Percentiles rank a stretch among this genome's conserved stretches.
phyloP scores from a whole-genome alignment of 23 red algal genomes.

The Gracilaria domingensis region DNA sequence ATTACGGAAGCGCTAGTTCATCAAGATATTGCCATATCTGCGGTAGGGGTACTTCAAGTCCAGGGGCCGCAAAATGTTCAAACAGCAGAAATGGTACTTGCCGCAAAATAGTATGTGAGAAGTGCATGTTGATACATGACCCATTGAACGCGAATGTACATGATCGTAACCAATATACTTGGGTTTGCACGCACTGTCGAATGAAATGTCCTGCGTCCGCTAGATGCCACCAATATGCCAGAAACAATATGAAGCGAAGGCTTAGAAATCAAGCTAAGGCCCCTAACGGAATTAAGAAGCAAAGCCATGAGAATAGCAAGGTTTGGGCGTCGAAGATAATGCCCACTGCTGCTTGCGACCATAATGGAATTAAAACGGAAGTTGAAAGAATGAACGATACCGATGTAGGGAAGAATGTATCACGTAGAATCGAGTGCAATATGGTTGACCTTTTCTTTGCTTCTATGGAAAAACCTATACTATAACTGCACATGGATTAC shows the following conservation, averaged over 20 bases:
- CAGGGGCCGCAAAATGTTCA: not conserved
- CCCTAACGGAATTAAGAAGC: not conserved
- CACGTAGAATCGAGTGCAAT: not conserved
- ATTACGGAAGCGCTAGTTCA: not conserved
- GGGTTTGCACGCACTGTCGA: constrained; percentile 3
- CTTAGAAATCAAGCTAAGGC: constrained; percentile 1
- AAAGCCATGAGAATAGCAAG: not conserved
- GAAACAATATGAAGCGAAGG: constrained; percentile 11
- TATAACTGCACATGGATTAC: not conserved
- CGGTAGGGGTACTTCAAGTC: not conserved
- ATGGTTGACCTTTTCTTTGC: not conserved
- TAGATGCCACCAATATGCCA: constrained; percentile 13
- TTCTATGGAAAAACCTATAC: not conserved
- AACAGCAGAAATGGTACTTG: not conserved
- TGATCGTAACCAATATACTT: not conserved
- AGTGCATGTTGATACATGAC: constrained; percentile 20
- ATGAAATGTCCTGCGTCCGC: not conserved
- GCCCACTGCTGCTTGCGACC: not conserved
- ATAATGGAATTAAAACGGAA: not conserved
- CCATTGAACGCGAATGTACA: not conserved
- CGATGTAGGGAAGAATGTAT: not conserved
- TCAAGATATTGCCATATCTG: constrained; percentile 30
- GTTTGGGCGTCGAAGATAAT: not conserved
- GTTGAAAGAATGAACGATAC: not conserved
- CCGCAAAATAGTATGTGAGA: not conserved